These are phyloP conservation scores for Chaetomium sp. DNA, from an alignment of 2,329 filamentous ascomycete species.

Conservation along the genomic window DNA sequence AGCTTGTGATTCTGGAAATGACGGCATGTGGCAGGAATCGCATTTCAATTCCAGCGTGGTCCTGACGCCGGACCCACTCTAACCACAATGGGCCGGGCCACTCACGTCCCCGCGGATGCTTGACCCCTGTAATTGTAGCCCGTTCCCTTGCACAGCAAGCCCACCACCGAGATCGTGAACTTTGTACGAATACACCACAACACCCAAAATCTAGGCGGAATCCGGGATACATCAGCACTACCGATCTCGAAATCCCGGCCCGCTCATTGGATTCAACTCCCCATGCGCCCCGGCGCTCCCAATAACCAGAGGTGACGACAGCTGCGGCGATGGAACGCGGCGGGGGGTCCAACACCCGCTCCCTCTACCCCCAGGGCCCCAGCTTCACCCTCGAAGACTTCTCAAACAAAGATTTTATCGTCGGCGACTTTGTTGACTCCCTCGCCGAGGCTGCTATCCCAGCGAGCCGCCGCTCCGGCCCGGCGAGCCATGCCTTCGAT, in stretches of 20 bases:
- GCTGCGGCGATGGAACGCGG: constrained; percentile 35
- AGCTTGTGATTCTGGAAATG: background rate
- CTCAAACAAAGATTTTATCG: constrained; percentile 88
- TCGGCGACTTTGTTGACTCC: constrained; percentile 93
- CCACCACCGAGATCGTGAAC: background rate
- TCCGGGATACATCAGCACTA: background rate
- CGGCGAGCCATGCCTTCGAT: constrained; percentile 65
- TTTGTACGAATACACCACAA: background rate
- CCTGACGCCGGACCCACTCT: background rate
- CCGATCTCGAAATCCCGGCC: background rate
- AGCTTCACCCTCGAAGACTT: constrained; percentile 85
- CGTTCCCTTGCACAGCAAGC: background rate
- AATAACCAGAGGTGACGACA: constrained; percentile 18
- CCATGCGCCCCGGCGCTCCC: constrained; percentile 10
- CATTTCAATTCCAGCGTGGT: background rate
- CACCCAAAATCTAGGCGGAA: background rate
- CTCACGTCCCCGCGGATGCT: background rate
- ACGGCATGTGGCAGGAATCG: constrained; percentile 3
- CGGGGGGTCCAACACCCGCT: constrained; percentile 45
- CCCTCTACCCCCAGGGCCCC: constrained; percentile 70
- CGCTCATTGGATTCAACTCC: background rate
- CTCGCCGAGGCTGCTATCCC: constrained; percentile 80
- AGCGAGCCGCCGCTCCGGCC: constrained; percentile 70
- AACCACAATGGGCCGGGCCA: background rate
- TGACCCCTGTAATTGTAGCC: background rate